Percentiles rank a stretch among this genome's conserved stretches.
phyloP scores from a whole-genome alignment of 257 asterid genomes.

The Ligustrum vulgare region DNA sequence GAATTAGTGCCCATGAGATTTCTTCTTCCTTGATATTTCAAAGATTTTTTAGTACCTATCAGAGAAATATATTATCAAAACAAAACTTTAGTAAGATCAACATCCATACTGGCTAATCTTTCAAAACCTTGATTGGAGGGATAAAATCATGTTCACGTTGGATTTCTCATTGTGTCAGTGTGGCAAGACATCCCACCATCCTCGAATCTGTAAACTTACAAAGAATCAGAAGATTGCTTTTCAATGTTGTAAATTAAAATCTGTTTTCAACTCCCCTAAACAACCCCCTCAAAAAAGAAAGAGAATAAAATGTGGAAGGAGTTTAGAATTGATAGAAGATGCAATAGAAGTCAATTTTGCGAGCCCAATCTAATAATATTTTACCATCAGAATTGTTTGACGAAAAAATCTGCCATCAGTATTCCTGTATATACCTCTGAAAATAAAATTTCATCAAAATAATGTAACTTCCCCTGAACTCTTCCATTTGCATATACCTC shows the following conservation, averaged over 20 bases:
- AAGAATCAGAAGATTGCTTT: not conserved
- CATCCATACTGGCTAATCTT: not conserved
- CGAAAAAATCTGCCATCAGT: too few relatives aligned
- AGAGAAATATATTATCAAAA: slow-evolving; percentile 22
- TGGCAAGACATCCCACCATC: slow-evolving; percentile 91
- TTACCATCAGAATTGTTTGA: too few relatives aligned
- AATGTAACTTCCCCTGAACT: too few relatives aligned
- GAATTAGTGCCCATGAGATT: slow-evolving; percentile 81
- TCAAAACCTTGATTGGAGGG: slow-evolving; percentile 13
- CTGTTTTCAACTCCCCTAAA: slow-evolving; percentile 4
- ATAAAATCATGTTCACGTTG: slow-evolving; percentile 50
- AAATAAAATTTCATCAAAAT: too few relatives aligned
- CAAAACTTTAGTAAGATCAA: slow-evolving; percentile 14
- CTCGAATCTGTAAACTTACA: slow-evolving; percentile 57
- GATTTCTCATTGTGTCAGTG: slow-evolving; percentile 73
- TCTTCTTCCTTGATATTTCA: slow-evolving; percentile 58
- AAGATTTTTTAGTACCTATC: slow-evolving; percentile 74
- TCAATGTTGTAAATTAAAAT: not conserved
- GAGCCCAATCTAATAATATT: too few relatives aligned
- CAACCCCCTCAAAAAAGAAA: not conserved
- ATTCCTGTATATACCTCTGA: too few relatives aligned
- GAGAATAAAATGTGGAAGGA: not conserved
- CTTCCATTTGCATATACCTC: too few relatives aligned
- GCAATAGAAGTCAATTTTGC: too few relatives aligned
- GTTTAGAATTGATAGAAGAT: too few relatives aligned